Base-by-base conservation (phyloP, 179 eudicot genomes). In the Silene coronaria region DNA sequence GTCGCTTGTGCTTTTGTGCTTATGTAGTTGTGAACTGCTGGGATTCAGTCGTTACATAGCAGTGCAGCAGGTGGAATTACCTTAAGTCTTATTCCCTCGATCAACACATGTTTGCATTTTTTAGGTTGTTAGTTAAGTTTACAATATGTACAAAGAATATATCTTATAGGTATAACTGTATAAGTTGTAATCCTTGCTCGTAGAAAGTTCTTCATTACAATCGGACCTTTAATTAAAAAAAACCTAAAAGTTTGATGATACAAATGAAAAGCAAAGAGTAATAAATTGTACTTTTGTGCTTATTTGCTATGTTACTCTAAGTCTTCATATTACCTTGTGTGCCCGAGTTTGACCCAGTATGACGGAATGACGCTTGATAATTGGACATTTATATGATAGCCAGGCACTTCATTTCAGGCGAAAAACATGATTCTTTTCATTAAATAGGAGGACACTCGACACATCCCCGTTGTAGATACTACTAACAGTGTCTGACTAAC, bases 221-320 rank as follows among this genome's bases (percentile, higher is more conserved):
- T 36, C 21, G 7, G 38, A 4, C 7, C 51, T 67, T 67, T 6
- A 2, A 11, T n/a, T 8, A 30, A 32, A 11, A 67, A 32, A n/a
- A 30, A 2, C 48, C 3, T 7, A 14, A 14, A 30, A 66, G 70
- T n/a, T 66, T 19, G 71, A 10, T 21, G 26, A 67, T 36, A 32
- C 23, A 67, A 36, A 67, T 67, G 48, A 23, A 8, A 67, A 32
- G 26, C 11, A 36, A 34, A 21, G 71, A 36, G 51, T 32, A 30
- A 38, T 16, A 65, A 12, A 65, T 63, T 17, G 71, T 67, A 9
- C 19, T 36, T 36, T 64, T 64, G 68, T 64, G 68, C 71, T 67
- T 38, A 14, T n/a, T n/a, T 53, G 59, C 59, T 53, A 53, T 53
- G 59, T 53, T 53, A 14, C 59, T 53, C 7, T 5, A 14, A 53